Evolutionary conservation across 192 early-diverging fungal genomes (phyloP).

Genomic region (Rhizophagus sp.): DNA sequence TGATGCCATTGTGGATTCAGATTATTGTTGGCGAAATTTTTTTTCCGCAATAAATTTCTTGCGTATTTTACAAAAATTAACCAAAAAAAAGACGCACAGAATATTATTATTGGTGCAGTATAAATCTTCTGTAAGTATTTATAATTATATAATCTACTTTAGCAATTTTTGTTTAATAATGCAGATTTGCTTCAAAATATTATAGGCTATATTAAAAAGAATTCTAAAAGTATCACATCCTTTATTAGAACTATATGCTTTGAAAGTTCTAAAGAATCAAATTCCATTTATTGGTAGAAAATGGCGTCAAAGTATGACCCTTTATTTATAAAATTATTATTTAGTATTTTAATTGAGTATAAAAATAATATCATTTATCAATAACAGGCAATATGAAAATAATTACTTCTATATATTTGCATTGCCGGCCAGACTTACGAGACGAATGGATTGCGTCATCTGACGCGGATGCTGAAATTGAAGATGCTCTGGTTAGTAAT

Average conservation of each 20-base stretch:
- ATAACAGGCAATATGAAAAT: slow-evolving; percentile 72
- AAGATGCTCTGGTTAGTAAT: slow-evolving; percentile 64
- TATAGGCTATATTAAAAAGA: slow-evolving; percentile 71
- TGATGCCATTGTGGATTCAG: slow-evolving; percentile 18
- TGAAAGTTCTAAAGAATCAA: slow-evolving; percentile 82
- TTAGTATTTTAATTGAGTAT: neutral
- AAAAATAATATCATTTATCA: neutral
- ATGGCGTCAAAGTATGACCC: slow-evolving; percentile 64
- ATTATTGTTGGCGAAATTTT: slow-evolving; percentile 61
- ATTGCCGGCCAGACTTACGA: slow-evolving; percentile 57
- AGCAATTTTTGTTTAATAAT: neutral
- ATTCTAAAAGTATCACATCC: slow-evolving; percentile 72
- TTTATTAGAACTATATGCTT: slow-evolving; percentile 66
- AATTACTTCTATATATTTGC: slow-evolving; percentile 73
- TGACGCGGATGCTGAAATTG: slow-evolving; percentile 68
- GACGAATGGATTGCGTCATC: slow-evolving; percentile 72
- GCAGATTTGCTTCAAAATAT: neutral
- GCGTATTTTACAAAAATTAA: slow-evolving; percentile 76
- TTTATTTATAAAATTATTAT: neutral
- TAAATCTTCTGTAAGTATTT: slow-evolving; percentile 62
- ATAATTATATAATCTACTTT: neutral
- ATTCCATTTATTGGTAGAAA: slow-evolving; percentile 77
- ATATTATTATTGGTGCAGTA: slow-evolving; percentile 80
- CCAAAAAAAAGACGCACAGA: slow-evolving; percentile 75
- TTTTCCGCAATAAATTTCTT: slow-evolving; percentile 73